A percentile compares a stretch with the other conserved stretches of the same genome.
These are phyloP conservation scores for Xylariaceae sp. DNA, from an alignment of 2,329 filamentous ascomycete species.

Conservation along the genomic window DNA sequence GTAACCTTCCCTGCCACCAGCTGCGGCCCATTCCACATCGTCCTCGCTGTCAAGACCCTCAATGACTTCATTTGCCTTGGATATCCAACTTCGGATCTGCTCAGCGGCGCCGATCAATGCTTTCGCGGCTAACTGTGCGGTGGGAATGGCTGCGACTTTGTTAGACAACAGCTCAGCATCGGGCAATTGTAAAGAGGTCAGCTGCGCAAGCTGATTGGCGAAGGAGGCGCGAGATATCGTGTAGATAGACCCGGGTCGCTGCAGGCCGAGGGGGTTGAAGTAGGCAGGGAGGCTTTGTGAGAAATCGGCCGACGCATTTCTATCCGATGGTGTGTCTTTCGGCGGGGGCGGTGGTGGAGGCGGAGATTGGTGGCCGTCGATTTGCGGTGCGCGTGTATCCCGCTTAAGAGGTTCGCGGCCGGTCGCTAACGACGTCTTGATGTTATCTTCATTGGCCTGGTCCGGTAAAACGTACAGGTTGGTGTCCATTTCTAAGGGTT, in stretches of 20 bases:
- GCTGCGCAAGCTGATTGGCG: constrained; percentile 83
- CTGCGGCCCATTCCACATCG: constrained; percentile 94
- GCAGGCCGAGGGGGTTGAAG: constrained; percentile 60
- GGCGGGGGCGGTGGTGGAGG: constrained; percentile 38
- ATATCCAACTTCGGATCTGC: constrained; percentile 91
- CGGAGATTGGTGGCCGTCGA: constrained; percentile 32
- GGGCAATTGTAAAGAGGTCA: constrained; percentile 85
- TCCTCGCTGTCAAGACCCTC: constrained; percentile 87
- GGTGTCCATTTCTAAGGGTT: constrained; percentile 59
- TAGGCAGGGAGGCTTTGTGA: constrained; percentile 52
- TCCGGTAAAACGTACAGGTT: constrained; percentile 71
- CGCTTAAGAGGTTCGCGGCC: constrained; percentile 54
- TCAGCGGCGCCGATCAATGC: constrained; percentile 82
- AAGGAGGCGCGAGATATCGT: constrained; percentile 90
- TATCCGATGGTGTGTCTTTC: constrained; percentile 48
- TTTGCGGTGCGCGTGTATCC: constrained; percentile 36
- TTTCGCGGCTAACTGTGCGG: constrained; percentile 74
- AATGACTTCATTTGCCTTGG: constrained; percentile 84
- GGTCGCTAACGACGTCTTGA: constrained; percentile 55
- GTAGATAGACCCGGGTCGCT: constrained; percentile 80
- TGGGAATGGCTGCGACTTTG: constrained; percentile 78
- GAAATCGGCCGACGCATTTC: constrained; percentile 37
- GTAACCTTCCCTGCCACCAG: constrained; percentile 74
- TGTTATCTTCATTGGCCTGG: constrained; percentile 61
- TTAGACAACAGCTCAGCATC: constrained; percentile 77